Base-by-base conservation (phyloP, 2,329 filamentous ascomycete species). In the Aspergillus aculeatinus region DNA sequence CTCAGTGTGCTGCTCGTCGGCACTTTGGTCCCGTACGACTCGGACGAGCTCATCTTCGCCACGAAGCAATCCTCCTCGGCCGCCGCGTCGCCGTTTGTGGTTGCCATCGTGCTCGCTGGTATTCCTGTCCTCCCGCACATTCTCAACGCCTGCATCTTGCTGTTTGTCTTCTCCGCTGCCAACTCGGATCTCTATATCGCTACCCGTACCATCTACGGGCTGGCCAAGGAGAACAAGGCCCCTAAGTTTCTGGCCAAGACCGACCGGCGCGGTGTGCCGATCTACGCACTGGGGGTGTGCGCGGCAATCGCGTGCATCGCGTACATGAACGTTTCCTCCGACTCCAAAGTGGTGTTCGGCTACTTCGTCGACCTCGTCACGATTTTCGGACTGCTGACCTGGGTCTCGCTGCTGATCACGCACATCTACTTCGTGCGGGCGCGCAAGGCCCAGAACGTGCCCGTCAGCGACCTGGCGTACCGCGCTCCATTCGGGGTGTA, bases 161-260 rank as follows among this genome's bases (percentile, higher is more conserved):
- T 91, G 64, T 92, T 92, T 71, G 89, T 91, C 67, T 90, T 92
- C 76, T 89, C 86, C 12, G 89, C 89, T 14, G 84, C 88, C 63
- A 92, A 92, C 80, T 90, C 87, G 1, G 89, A 92, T 77, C 78
- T 92, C 25, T 92, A 92, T 82, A 91, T 87, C 67, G 89, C 87
- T 21, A 89, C 85, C 63, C 86, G 89, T 57, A 91, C 87, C 6
- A 82, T 92, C 57, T 89, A 90, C 74, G 89, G 88, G 60, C 83
- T 94, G 6, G 87, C 90, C 1, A 82, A 85, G 7, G 87, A 91
- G 69, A 86, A 87, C 44, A 85, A 90, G 47, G 90, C 90, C 0
- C 90, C 90, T 0, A 79, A 79, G 61, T 86, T 94, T 74, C 86
- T 95, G 73, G 85, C 86, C 58, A 85, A 81, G 64, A 92, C 89